Evolutionary conservation across 2,329 filamentous ascomycete species (phyloP).

Genomic region (Piedraia hortae): DNA sequence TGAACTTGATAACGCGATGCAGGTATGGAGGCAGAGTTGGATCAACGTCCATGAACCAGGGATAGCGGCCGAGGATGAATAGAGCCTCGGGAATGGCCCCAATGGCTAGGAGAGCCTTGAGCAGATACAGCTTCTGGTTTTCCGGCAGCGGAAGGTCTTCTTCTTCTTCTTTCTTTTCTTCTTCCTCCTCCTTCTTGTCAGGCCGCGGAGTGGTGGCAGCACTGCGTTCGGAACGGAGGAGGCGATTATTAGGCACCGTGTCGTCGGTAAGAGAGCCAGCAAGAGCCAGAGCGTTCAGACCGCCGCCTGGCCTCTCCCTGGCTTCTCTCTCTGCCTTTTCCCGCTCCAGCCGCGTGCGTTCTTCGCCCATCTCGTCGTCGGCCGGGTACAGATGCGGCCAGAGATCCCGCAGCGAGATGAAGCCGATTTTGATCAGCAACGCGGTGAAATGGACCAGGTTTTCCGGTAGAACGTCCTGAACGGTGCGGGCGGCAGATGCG

Average conservation of each 20-base stretch:
- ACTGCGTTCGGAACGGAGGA: slow-evolving; percentile 16
- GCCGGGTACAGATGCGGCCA: slow-evolving; percentile 76
- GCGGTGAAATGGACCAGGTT: slow-evolving; percentile 84
- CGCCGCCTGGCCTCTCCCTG: slow-evolving; percentile 36
- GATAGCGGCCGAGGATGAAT: slow-evolving; percentile 74
- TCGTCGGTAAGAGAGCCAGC: slow-evolving; percentile 75
- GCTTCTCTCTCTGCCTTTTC: slow-evolving; percentile 57
- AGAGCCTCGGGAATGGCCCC: slow-evolving; percentile 80
- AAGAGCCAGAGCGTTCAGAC: slow-evolving; percentile 59
- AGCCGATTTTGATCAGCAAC: slow-evolving; percentile 85
- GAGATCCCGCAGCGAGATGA: slow-evolving; percentile 71
- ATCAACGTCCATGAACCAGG: slow-evolving; percentile 70
- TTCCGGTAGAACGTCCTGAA: slow-evolving; percentile 53
- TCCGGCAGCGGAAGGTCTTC: slow-evolving; percentile 39
- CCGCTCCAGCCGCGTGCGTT: slow-evolving; percentile 41
- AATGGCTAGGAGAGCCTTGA: slow-evolving; percentile 67
- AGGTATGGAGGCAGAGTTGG: slow-evolving; percentile 57
- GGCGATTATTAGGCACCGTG: slow-evolving; percentile 25
- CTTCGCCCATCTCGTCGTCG: slow-evolving; percentile 54
- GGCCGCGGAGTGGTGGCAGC: slow-evolving; percentile 16
- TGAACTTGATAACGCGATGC: slow-evolving; percentile 63
- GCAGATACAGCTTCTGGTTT: slow-evolving; percentile 66
- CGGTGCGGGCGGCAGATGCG: slow-evolving; percentile 47
- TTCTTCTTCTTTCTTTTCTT: slow-evolving; percentile 21
- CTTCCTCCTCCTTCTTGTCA: slow-evolving; percentile 18